Conservation (phyloP, 164 flowering plant species). For the Chimonanthus praecox region DNA sequence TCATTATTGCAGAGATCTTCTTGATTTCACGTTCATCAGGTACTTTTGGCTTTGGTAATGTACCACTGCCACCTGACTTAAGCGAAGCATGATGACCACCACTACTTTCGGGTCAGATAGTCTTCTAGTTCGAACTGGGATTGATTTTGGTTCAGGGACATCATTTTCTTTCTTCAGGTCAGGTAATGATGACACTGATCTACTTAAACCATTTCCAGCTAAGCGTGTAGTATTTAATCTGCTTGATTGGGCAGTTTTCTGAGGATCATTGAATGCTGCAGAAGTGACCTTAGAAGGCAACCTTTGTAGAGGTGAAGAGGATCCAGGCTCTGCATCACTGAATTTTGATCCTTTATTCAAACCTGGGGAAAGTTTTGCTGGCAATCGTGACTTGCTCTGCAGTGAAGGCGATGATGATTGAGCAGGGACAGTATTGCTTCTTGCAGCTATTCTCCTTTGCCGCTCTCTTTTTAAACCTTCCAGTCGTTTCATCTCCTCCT, state of each 20-base stretch:
- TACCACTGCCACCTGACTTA: constrained; percentile 30
- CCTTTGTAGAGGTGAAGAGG: constrained; percentile 69
- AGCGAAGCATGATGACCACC: constrained; percentile 29
- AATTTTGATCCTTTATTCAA: constrained; percentile 68
- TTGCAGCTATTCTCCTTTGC: constrained; percentile 88
- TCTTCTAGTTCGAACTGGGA: constrained; percentile 59
- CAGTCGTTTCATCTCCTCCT: constrained; percentile 55
- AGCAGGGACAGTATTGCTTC: constrained; percentile 36
- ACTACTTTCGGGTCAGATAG: constrained; percentile 72
- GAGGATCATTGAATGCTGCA: constrained; percentile 36
- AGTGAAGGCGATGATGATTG: constrained; percentile 36
- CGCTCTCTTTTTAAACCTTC: constrained; percentile 78
- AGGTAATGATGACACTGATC: constrained; percentile 61
- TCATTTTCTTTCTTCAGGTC: constrained; percentile 49
- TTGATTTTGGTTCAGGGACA: constrained; percentile 49
- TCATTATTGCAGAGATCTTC: constrained; percentile 62
- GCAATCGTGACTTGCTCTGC: constrained; percentile 43
- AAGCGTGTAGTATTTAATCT: constrained; percentile 33
- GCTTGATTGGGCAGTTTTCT: constrained; percentile 37
- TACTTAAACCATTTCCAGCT: constrained; percentile 53
- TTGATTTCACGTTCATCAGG: constrained; percentile 50
- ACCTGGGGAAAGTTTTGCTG: constrained; percentile 55
- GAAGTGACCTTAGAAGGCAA: constrained; percentile 30
- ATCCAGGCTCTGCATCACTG: constrained; percentile 74
- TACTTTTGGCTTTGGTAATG: constrained; percentile 38